phyloP scores from a whole-genome alignment of 768 basidiomycete species.

The Chalciporus chontae region DNA sequence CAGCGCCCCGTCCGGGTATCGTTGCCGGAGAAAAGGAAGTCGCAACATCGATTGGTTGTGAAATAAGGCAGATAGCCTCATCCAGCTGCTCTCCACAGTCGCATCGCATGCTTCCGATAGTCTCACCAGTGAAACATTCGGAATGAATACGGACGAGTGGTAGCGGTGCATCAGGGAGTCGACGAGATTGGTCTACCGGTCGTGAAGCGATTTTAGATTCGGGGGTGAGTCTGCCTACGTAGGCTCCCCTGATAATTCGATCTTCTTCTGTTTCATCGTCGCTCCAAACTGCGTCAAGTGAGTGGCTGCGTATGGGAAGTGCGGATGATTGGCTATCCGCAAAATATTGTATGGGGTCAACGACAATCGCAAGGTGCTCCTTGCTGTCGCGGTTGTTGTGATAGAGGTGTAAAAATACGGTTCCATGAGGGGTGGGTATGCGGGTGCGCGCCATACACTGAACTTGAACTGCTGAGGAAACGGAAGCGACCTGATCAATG shows the following conservation, averaged over 20 bases:
- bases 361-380: conserved; percentile 94
- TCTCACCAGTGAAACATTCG: conserved; percentile 98
- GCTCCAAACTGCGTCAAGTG: conserved; percentile 82
- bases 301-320: conserved; percentile 73
- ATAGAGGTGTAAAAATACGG: conserved; percentile 90
- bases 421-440: conserved; percentile 93
- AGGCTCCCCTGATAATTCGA: conserved; percentile 89
- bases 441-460: conserved; percentile 96
- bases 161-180: conserved; percentile 43
- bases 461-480: conserved; percentile 46
- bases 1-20: conserved; percentile 85
- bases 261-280: conserved; percentile 90
- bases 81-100: conserved; percentile 99
- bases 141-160: conserved; percentile 96
- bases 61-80: conserved; percentile 91
- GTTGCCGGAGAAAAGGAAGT: conserved; percentile 31
- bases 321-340: conserved; percentile 35
- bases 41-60: conserved; percentile 57
- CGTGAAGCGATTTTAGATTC: conserved; percentile 45
- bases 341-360: conserved; percentile 83
- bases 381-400: conserved; percentile 90
- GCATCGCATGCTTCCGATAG: conserved; percentile 96
- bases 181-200: conserved; percentile 19
- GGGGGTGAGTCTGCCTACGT: conserved; percentile 77
- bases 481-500: conserved; percentile 15